Evolutionary conservation across 2,329 filamentous ascomycete species (phyloP).

Genomic region (Tothia fuscella): DNA sequence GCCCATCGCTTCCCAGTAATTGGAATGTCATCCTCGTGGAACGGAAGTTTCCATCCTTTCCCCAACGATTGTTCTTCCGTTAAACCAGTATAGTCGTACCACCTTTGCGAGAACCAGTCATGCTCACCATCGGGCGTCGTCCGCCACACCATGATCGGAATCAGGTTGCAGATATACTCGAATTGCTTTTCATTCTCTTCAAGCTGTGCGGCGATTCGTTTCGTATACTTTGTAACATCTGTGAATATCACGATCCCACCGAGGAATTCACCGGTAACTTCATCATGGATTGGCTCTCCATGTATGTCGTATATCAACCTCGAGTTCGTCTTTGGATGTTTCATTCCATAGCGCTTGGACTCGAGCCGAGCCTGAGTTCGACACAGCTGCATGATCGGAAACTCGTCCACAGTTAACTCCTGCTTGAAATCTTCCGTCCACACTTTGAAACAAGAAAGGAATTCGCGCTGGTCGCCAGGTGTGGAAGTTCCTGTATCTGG

Average conservation of each 20-base stretch:
- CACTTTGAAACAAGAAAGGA: conserved; percentile 48
- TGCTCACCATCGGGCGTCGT: conserved; percentile 51
- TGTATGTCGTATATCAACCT: conserved; percentile 51
- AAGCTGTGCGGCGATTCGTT: conserved; percentile 57
- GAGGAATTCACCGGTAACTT: conserved; percentile 57
- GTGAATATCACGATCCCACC: conserved; percentile 61
- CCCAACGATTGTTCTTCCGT: conserved; percentile 51
- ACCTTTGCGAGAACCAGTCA: conserved; percentile 67
- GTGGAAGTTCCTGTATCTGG: conserved; percentile 24
- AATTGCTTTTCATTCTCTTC: conserved; percentile 63
- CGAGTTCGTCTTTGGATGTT: conserved; percentile 40
- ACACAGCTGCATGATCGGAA: conserved; percentile 54
- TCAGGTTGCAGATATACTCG: conserved; percentile 59
- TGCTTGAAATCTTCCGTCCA: conserved; percentile 56
- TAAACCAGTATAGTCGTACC: conserved; percentile 68
- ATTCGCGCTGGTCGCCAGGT: conserved; percentile 31
- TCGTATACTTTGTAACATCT: conserved; percentile 58
- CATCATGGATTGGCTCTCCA: conserved; percentile 56
- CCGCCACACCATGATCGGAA: conserved; percentile 54
- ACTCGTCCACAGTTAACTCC: conserved; percentile 45
- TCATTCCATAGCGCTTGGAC: conserved; percentile 50
- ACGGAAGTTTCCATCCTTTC: conserved; percentile 48
- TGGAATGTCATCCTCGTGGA: conserved; percentile 58
- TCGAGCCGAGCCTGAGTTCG: conserved; percentile 48
- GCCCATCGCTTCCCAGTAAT: conserved; percentile 46